Conservation (phyloP, 1,284 basidiomycete species). For the Chalciporus sp. region DNA sequence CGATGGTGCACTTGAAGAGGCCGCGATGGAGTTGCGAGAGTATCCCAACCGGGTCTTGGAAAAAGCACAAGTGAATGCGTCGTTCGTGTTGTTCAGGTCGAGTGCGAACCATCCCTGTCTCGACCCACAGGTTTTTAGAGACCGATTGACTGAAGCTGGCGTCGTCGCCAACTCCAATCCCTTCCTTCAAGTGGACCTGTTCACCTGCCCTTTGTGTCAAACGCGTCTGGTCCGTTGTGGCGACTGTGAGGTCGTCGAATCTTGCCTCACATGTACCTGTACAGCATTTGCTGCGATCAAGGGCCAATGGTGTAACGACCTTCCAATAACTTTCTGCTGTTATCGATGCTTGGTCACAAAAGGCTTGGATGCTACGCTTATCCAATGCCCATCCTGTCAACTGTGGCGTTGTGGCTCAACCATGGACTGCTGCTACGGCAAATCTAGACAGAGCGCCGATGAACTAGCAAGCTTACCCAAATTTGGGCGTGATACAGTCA, state of each 20-base stretch:
- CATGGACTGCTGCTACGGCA: background rate
- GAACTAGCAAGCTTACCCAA: slow-evolving; percentile 5
- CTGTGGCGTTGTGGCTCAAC: no score
- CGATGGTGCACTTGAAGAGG: background rate
- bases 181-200: slow-evolving; percentile 19
- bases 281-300: background rate
- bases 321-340: slow-evolving; percentile 7
- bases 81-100: background rate
- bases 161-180: slow-evolving; percentile 1
- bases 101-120: background rate
- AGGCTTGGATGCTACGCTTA: background rate
- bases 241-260: slow-evolving; percentile 16
- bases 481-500: slow-evolving; percentile 11
- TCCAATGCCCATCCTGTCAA: background rate
- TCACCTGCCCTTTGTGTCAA: slow-evolving; percentile 24
- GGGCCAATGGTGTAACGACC: slow-evolving; percentile 14
- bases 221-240: slow-evolving; percentile 6
- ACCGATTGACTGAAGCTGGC: slow-evolving; percentile 6
- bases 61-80: slow-evolving; percentile 8
- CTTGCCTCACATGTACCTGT: slow-evolving; percentile 10
- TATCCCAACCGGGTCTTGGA: slow-evolving; percentile 10
- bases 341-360: slow-evolving; percentile 8
- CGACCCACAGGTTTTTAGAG: slow-evolving; percentile 17
- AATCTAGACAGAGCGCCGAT: background rate
- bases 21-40: slow-evolving; percentile 13